Evolutionary conservation across 129 eudicot genomes (phyloP).

Genomic region (Cynara cardunculus): DNA sequence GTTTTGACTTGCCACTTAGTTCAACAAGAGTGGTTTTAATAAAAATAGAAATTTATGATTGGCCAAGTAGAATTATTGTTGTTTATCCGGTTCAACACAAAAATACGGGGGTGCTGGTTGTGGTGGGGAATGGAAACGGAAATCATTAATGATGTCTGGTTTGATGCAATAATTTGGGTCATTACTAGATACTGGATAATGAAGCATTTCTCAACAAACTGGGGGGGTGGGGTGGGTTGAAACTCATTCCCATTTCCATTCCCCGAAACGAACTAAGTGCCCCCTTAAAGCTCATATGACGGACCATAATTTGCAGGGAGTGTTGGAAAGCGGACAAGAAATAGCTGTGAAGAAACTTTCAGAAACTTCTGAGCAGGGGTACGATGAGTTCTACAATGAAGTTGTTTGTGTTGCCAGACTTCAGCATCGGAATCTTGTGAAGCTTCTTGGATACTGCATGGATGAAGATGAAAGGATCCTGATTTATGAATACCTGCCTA

Average conservation of each 20-base stretch:
- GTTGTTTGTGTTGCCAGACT: constrained; percentile 38
- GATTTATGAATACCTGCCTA: constrained; percentile 43
- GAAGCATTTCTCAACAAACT: no score
- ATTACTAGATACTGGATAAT: no score
- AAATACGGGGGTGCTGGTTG: background rate
- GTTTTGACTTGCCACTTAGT: background rate
- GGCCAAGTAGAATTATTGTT: background rate
- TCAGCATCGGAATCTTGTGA: constrained; percentile 43
- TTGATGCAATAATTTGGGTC: no score
- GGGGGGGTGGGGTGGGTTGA: no score
- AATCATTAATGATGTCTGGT: no score
- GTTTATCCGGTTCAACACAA: background rate
- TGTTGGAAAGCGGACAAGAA: constrained; percentile 21
- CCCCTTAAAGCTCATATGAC: background rate
- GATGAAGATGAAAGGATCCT: constrained; percentile 35
- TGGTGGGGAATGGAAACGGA: no score
- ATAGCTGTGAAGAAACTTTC: constrained; percentile 48
- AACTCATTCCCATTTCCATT: no score
- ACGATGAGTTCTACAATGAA: constrained; percentile 43
- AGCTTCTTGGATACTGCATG: constrained; percentile 38
- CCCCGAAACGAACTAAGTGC: no score
- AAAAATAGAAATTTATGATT: background rate
- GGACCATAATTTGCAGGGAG: constrained; percentile 11
- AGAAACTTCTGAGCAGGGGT: constrained; percentile 36
- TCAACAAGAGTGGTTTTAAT: background rate